Percentiles rank a stretch among this genome's conserved stretches.
Evolutionary conservation across 352 stramenopile genomes (phyloP).

Genomic region (Phytophthora pisi): DNA sequence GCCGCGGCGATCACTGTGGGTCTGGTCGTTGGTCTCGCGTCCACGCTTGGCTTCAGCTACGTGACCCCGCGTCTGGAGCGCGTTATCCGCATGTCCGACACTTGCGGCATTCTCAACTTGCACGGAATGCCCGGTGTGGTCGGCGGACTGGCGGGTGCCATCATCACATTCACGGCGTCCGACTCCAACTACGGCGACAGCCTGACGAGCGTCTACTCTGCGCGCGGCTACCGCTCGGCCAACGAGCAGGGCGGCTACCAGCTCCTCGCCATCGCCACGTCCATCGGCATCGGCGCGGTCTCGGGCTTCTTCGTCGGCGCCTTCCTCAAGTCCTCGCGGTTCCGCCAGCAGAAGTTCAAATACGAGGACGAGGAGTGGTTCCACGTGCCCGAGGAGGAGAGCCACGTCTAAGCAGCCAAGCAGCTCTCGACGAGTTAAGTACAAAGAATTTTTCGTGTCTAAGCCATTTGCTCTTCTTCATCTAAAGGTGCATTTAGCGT

Average conservation of each 20-base stretch:
- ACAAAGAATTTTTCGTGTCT: background rate
- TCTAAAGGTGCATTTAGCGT: no score
- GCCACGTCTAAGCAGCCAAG: conserved; percentile 13
- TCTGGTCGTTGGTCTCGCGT: conserved; percentile 58
- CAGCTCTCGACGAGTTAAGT: background rate
- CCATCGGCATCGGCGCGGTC: conserved; percentile 45
- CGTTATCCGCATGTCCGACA: conserved; percentile 54
- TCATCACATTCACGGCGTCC: conserved; percentile 56
- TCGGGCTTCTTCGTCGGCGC: conserved; percentile 36
- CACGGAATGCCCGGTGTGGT: conserved; percentile 80
- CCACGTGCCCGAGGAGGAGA: conserved; percentile 45
- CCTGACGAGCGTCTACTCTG: conserved; percentile 54
- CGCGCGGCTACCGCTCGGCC: conserved; percentile 47
- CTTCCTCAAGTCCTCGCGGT: conserved; percentile 53
- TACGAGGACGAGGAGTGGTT: conserved; percentile 80
- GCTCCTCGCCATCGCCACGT: conserved; percentile 58
- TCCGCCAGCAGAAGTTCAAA: conserved; percentile 61
- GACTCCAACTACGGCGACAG: conserved; percentile 58
- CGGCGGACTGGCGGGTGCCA: conserved; percentile 57
- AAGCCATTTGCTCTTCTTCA: no score
- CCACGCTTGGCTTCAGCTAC: conserved; percentile 50
- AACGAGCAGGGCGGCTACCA: conserved; percentile 63
- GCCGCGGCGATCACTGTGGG: conserved; percentile 57
- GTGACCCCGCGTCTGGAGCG: conserved; percentile 49
- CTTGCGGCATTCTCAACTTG: conserved; percentile 73